phyloP scores from a whole-genome alignment of 257 asterid genomes.

The Marsdenia floribunda region DNA sequence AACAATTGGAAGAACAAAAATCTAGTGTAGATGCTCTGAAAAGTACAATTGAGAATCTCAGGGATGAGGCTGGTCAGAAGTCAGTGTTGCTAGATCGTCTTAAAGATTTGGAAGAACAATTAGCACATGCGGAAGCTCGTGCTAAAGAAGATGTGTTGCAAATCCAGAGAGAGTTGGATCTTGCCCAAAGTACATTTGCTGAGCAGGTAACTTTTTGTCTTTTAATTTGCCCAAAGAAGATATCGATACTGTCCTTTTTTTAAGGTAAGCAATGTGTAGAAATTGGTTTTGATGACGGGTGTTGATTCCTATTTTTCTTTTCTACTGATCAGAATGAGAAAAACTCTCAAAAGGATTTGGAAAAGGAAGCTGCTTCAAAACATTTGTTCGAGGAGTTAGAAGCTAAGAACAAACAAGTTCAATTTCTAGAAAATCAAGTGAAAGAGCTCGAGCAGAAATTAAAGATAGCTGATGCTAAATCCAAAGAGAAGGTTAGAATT shows the following conservation, averaged over 20 bases:
- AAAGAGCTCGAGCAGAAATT: constrained; percentile 56
- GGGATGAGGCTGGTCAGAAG: constrained; percentile 46
- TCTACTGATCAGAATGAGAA: constrained; percentile 46
- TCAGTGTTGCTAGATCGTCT: constrained; percentile 46
- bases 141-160: constrained; percentile 29
- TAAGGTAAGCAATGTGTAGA: not conserved
- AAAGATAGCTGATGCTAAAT: constrained; percentile 56
- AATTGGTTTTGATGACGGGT: not conserved
- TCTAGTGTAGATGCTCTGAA: constrained; percentile 51
- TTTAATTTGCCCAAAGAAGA: too few species aligned
- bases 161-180: constrained; percentile 9
- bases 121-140: constrained; percentile 45
- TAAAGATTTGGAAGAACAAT: constrained; percentile 58
- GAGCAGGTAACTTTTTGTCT: constrained; percentile 8
- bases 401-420: constrained; percentile 49
- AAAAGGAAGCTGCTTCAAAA: constrained; percentile 52
- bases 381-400: constrained; percentile 47
- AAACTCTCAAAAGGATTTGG: constrained; percentile 44
- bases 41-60: constrained; percentile 48
- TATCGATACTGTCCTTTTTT: too few species aligned
- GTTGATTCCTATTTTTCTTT: constrained; percentile 4
- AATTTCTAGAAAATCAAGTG: constrained; percentile 42
- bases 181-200: constrained; percentile 10
- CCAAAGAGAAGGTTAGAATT: constrained; percentile 61
- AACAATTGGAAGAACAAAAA: constrained; percentile 62